Conservation (phyloP, 192 early-diverging fungal species). For the Coemansia sp. region DNA sequence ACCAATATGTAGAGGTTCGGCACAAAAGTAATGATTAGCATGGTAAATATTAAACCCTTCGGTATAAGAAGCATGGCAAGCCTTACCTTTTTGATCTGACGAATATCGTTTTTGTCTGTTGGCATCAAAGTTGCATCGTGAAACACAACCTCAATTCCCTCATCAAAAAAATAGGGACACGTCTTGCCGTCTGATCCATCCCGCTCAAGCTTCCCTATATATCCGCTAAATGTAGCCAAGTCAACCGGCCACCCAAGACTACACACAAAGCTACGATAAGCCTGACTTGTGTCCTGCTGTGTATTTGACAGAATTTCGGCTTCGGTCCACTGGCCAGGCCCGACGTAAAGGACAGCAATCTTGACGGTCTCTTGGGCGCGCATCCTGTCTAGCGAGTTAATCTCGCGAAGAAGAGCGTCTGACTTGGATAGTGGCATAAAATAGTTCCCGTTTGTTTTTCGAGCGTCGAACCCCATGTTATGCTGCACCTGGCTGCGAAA, state of each 20-base stretch:
- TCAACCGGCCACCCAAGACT: slow-evolving; percentile 95
- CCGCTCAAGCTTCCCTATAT: slow-evolving; percentile 81
- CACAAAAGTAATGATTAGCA: not conserved
- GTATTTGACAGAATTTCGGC: slow-evolving; percentile 79
- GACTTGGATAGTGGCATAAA: slow-evolving; percentile 29
- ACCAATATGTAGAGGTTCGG: not conserved
- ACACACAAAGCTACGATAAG: slow-evolving; percentile 82
- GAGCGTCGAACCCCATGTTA: slow-evolving; percentile 17
- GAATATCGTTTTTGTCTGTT: slow-evolving; percentile 72
- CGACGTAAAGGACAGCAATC: slow-evolving; percentile 90
- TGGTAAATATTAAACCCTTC: not conserved
- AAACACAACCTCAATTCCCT: slow-evolving; percentile 85
- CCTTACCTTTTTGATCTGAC: slow-evolving; percentile 89
- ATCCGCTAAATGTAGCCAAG: slow-evolving; percentile 79
- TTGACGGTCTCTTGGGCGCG: slow-evolving; percentile 78
- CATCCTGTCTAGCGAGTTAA: slow-evolving; percentile 33
- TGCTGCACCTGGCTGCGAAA: slow-evolving; percentile 30
- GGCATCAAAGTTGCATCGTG: slow-evolving; percentile 92
- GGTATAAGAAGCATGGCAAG: not conserved
- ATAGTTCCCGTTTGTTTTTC: slow-evolving; percentile 15
- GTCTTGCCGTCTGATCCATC: slow-evolving; percentile 72
- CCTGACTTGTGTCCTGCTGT: slow-evolving; percentile 59
- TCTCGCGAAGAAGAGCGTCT: slow-evolving; percentile 31
- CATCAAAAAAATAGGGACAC: slow-evolving; percentile 83
- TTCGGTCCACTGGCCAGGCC: slow-evolving; percentile 87